These are phyloP conservation scores for Trichocladium antarcticum DNA, from an alignment of 495 filamentous ascomycete genomes.

Conservation along the genomic window DNA sequence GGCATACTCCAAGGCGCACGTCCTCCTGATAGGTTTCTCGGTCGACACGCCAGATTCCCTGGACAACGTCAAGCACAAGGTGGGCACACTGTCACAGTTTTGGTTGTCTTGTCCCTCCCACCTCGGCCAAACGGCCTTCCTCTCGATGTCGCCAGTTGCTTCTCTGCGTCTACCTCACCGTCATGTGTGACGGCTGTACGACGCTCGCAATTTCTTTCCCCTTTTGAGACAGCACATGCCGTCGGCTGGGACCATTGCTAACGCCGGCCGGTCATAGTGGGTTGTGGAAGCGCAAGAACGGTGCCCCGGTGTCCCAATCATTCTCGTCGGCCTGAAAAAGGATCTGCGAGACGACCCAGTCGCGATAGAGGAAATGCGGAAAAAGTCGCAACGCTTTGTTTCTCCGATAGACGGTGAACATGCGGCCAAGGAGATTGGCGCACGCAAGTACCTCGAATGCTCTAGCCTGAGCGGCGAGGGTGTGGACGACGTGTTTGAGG, in stretches of 20 bases:
- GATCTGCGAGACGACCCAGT: slow-evolving; percentile 91
- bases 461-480: slow-evolving; percentile 94
- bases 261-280: slow-evolving; percentile 51
- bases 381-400: slow-evolving; percentile 80
- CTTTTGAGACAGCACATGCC: background rate
- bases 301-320: slow-evolving; percentile 87
- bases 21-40: slow-evolving; percentile 92
- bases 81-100: slow-evolving; percentile 29
- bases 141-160: background rate
- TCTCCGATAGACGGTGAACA: slow-evolving; percentile 67
- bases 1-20: slow-evolving; percentile 95
- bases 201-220: slow-evolving; percentile 5
- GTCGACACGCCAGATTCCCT: slow-evolving; percentile 93
- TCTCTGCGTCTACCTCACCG: background rate
- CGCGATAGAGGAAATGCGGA: slow-evolving; percentile 94
- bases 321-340: slow-evolving; percentile 95
- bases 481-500: slow-evolving; percentile 98
- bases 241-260: background rate
- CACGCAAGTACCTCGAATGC: slow-evolving; percentile 94
- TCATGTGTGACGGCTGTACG: slow-evolving; percentile 9
- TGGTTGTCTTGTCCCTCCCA: background rate
- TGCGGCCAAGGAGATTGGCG: slow-evolving; percentile 73
- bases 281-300: slow-evolving; percentile 91
- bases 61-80: slow-evolving; percentile 97
- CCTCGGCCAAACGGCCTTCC: background rate